phyloP scores from a whole-genome alignment of 2,329 filamentous ascomycete species.

The Keithomyces neogunnii region DNA sequence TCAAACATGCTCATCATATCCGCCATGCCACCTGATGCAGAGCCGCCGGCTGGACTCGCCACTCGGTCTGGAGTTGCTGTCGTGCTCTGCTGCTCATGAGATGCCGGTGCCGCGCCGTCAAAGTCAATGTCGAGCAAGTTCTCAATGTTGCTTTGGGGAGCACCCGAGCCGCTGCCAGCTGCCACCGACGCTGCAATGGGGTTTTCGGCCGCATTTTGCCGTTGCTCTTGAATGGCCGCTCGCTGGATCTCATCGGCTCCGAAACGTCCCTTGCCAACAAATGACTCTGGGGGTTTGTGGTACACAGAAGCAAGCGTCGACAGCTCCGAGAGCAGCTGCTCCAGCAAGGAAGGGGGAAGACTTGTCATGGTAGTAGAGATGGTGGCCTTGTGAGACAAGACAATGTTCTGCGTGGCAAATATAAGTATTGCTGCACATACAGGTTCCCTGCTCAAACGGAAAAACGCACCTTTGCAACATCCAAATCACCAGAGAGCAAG shows the following conservation, averaged over 20 bases:
- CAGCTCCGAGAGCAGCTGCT: slow-evolving; percentile 83
- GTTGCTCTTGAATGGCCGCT: slow-evolving; percentile 92
- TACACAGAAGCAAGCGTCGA: slow-evolving; percentile 96
- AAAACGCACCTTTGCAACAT: slow-evolving; percentile 67
- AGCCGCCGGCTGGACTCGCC: slow-evolving; percentile 48
- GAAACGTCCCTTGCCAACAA: slow-evolving; percentile 89
- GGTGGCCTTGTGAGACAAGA: slow-evolving; percentile 87
- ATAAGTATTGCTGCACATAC: neutral
- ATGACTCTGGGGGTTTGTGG: slow-evolving; percentile 97
- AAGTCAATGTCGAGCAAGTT: slow-evolving; percentile 96
- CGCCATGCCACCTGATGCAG: slow-evolving; percentile 41
- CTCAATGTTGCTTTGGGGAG: slow-evolving; percentile 71
- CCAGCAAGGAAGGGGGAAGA: slow-evolving; percentile 72
- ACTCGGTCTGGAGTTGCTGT: slow-evolving; percentile 61
- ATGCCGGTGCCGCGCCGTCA: slow-evolving; percentile 87
- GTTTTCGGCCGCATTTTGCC: slow-evolving; percentile 86
- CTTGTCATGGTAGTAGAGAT: slow-evolving; percentile 93
- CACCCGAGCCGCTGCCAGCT: slow-evolving; percentile 49
- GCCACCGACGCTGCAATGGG: slow-evolving; percentile 82
- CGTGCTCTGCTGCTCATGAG: slow-evolving; percentile 50
- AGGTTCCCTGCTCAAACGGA: neutral
- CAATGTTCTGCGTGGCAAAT: slow-evolving; percentile 54
- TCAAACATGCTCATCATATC: slow-evolving; percentile 66
- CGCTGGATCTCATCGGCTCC: slow-evolving; percentile 91
- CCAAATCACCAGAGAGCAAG: slow-evolving; percentile 81